Conservation (phyloP, 768 basidiomycete genomes). For the Phaeotremella fagi region DNA sequence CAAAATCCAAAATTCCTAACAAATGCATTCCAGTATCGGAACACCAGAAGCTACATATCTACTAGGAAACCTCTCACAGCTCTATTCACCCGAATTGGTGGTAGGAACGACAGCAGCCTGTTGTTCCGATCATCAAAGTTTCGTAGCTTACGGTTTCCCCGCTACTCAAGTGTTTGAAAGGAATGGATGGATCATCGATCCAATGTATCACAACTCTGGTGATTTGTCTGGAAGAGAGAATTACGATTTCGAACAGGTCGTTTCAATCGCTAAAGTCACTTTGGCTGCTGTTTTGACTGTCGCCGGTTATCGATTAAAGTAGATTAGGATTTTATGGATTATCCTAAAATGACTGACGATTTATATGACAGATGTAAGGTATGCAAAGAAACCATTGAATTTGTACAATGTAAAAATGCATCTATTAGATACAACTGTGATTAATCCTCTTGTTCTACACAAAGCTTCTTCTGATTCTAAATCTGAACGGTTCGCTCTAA, state of each 20-base stretch:
- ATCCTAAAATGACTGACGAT: no score
- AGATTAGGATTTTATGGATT: no score
- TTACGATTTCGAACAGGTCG: slow-evolving; percentile 77
- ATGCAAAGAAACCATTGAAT: no score
- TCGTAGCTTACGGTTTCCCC: slow-evolving; percentile 70
- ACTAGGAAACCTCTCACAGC: slow-evolving; percentile 65
- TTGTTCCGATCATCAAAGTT: slow-evolving; percentile 79
- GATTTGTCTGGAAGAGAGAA: slow-evolving; percentile 74
- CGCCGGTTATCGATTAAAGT: slow-evolving; percentile 50
- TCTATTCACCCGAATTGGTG: slow-evolving; percentile 59
- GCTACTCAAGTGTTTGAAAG: slow-evolving; percentile 85
- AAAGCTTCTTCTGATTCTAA: not conserved
- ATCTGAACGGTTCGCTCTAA: not conserved
- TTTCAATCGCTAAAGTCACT: slow-evolving; percentile 81
- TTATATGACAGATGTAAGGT: no score
- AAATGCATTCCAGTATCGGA: slow-evolving; percentile 59
- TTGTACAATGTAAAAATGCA: slow-evolving; percentile 1
- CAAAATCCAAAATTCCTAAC: not conserved
- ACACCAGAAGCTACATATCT: slow-evolving; percentile 70
- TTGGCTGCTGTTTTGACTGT: slow-evolving; percentile 67
- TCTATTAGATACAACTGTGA: not conserved
- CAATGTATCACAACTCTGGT: slow-evolving; percentile 52
- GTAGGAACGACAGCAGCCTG: slow-evolving; percentile 58
- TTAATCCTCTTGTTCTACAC: not conserved
- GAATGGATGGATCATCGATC: slow-evolving; percentile 69